Evolutionary conservation across 1,139 yeast genomes (phyloP), one percentile per base, ranked within the genome.

Genomic region (Trichomonascaceae sp.): DNA sequence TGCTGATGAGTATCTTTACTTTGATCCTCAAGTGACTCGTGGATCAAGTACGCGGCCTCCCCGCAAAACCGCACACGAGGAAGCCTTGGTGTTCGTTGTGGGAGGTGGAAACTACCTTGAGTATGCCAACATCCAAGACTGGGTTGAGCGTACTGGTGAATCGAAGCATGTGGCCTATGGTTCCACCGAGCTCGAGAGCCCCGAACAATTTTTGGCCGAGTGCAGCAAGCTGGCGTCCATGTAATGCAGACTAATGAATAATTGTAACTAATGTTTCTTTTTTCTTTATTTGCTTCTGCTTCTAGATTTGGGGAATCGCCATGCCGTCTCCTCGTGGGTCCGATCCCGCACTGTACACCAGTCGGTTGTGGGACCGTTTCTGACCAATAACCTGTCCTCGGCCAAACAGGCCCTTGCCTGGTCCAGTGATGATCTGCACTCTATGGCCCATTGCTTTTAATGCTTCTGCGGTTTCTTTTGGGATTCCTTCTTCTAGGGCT

Each of bases 41-140:
- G 97, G 97, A 3, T 78, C 93, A 2, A 87, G 79, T 46, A 72
- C 93, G 5, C 76, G 80, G 47, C 92, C 87, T 28, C 96, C 97
- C 26, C 79, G 76, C 54, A 74, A 94, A 52, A 85, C 78, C 48
- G 64, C 76, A 11, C 84, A 81, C 53, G 74, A 72, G 41, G 92
- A 84, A 45, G 74, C 93, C 3, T 62, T 82, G 37, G 93, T 89
- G 13, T 92, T 89, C 55, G 81, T 85, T 33, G 87, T 92, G 39
- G 99, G 98, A 15, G 98, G 98, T 23, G 98, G 97, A 31, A 87
- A 82, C 56, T 89, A 85, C 52, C 63, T 82, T 44, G 99, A 89
- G 59, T 89, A 89, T 53, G 93, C 87, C 43, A 87, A 87, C 51
- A 67, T 89, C 47, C 93, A 82, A 56, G 96, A 89, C 54, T 87